Percentiles rank a stretch among this genome's conserved stretches.
phyloP scores from a whole-genome alignment of 495 filamentous ascomycete species.

The Penicillium macrosclerotiorum region DNA sequence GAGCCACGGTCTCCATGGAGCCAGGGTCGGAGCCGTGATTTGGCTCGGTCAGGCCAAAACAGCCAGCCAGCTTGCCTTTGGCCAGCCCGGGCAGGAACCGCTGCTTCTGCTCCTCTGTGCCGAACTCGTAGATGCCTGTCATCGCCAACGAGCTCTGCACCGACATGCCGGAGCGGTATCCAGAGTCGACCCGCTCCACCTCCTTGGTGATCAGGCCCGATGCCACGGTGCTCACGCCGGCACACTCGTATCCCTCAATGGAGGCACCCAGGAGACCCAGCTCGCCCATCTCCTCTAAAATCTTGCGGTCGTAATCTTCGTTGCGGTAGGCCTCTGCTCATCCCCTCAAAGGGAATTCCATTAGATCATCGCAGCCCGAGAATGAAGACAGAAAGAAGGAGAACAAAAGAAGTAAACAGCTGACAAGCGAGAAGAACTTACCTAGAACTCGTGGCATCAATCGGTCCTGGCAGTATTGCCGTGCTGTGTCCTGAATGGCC shows the following conservation, averaged over 20 bases:
- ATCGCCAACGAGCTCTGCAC: conserved; percentile 94
- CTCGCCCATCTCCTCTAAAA: conserved; percentile 94
- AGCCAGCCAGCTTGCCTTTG: conserved; percentile 81
- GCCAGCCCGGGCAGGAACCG: conserved; percentile 81
- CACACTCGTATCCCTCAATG: conserved; percentile 89
- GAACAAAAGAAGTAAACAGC: too few relatives aligned
- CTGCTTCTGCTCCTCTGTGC: conserved; percentile 85
- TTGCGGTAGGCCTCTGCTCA: conserved; percentile 85
- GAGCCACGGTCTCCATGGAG: conserved; percentile 88
- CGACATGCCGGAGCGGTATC: conserved; percentile 93
- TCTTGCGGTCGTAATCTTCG: conserved; percentile 85
- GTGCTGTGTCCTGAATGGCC: conserved; percentile 82
- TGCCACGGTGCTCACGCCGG: conserved; percentile 89
- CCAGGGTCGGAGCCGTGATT: conserved; percentile 98
- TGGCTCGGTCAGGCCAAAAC: conserved; percentile 94
- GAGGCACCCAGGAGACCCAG: conserved; percentile 87
- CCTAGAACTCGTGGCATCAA: conserved; percentile 83
- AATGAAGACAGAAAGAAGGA: background rate
- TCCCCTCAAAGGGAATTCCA: too few relatives aligned
- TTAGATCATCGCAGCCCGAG: conserved; percentile 1
- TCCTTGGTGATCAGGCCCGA: conserved; percentile 92
- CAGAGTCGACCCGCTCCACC: conserved; percentile 93
- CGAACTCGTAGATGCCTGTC: conserved; percentile 95
- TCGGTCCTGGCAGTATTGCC: conserved; percentile 88
- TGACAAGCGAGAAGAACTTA: conserved; percentile 43